Evolutionary conservation across 2,329 filamentous ascomycete genomes (phyloP).

Genomic region (Botrytis fragariae): DNA sequence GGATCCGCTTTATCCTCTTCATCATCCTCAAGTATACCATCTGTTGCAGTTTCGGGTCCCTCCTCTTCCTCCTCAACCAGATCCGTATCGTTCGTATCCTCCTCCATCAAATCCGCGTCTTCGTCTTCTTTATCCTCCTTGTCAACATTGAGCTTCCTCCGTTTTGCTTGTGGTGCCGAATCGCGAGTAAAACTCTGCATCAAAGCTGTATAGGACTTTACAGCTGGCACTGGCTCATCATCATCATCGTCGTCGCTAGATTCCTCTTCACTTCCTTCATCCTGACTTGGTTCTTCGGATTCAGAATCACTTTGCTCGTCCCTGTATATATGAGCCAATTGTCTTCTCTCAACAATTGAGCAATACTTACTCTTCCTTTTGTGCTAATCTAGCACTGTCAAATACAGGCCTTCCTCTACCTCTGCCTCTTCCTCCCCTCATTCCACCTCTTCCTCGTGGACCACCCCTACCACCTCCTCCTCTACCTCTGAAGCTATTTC

Average conservation of each 20-base stretch:
- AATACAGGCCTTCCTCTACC: slow-evolving; percentile 44
- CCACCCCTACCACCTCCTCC: slow-evolving; percentile 32
- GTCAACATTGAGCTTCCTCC: slow-evolving; percentile 51
- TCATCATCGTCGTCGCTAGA: slow-evolving; percentile 46
- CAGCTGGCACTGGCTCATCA: slow-evolving; percentile 38
- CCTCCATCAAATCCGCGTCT: slow-evolving; percentile 23
- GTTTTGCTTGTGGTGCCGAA: slow-evolving; percentile 50
- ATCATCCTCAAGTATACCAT: slow-evolving; percentile 44
- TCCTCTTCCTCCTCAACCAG: slow-evolving; percentile 51
- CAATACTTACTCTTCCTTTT: slow-evolving; percentile 41
- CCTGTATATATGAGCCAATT: slow-evolving; percentile 23
- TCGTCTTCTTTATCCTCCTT: slow-evolving; percentile 24
- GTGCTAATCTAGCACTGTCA: slow-evolving; percentile 47
- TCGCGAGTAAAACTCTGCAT: slow-evolving; percentile 56
- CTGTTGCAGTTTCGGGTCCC: slow-evolving; percentile 41
- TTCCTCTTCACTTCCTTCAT: slow-evolving; percentile 46
- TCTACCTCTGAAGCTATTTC: slow-evolving; percentile 32
- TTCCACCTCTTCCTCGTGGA: slow-evolving; percentile 28
- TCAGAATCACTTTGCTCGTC: slow-evolving; percentile 35
- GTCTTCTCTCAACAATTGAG: not conserved
- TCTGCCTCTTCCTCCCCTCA: slow-evolving; percentile 34
- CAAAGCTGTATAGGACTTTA: slow-evolving; percentile 55
- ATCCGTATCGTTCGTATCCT: slow-evolving; percentile 37
- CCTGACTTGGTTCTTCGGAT: slow-evolving; percentile 42
- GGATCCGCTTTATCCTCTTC: slow-evolving; percentile 61